A percentile compares a stretch with the other conserved stretches of the same genome.
These are phyloP conservation scores for Chaetomidium leptoderma DNA, from an alignment of 495 filamentous ascomycete species.

Conservation along the genomic window DNA sequence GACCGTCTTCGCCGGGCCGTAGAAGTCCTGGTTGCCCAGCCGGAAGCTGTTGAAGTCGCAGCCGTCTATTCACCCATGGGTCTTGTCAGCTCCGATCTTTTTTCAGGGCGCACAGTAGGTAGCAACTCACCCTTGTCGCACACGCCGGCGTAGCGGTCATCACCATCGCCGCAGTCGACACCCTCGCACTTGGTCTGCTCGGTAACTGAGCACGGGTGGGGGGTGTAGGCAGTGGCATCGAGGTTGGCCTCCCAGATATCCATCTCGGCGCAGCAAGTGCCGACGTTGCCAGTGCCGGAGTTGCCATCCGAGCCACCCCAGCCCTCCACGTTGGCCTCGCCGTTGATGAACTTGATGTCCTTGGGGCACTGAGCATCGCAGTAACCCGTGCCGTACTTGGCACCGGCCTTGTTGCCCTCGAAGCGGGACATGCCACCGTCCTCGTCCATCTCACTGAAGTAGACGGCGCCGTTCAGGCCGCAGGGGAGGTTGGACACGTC, in stretches of 20 bases:
- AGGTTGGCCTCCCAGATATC: conserved; percentile 69
- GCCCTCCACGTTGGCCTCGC: conserved; percentile 53
- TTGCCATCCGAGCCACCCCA: conserved; percentile 54
- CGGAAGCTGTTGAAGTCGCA: conserved; percentile 71
- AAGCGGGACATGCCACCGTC: conserved; percentile 54
- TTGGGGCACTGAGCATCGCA: conserved; percentile 65
- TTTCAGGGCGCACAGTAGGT: neutral
- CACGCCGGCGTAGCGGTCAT: conserved; percentile 34
- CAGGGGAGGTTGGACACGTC: conserved; percentile 63
- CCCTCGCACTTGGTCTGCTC: conserved; percentile 51
- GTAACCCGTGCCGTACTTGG: conserved; percentile 68
- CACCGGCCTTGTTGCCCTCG: conserved; percentile 58
- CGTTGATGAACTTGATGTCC: conserved; percentile 68
- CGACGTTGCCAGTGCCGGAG: conserved; percentile 53
- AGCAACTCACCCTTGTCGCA: conserved; percentile 33
- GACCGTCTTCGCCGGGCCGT: conserved; percentile 50
- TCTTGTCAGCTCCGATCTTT: conserved; percentile 34
- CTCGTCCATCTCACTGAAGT: conserved; percentile 61
- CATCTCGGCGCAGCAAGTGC: conserved; percentile 65
- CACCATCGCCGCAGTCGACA: conserved; percentile 34
- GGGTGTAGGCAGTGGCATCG: conserved; percentile 55
- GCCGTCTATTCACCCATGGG: conserved; percentile 55
- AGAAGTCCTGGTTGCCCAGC: conserved; percentile 56
- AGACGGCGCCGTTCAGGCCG: conserved; percentile 67
- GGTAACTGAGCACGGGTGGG: conserved; percentile 53